phyloP scores from a whole-genome alignment of 108 stramenopile species.

The Cyclotella atomus region DNA sequence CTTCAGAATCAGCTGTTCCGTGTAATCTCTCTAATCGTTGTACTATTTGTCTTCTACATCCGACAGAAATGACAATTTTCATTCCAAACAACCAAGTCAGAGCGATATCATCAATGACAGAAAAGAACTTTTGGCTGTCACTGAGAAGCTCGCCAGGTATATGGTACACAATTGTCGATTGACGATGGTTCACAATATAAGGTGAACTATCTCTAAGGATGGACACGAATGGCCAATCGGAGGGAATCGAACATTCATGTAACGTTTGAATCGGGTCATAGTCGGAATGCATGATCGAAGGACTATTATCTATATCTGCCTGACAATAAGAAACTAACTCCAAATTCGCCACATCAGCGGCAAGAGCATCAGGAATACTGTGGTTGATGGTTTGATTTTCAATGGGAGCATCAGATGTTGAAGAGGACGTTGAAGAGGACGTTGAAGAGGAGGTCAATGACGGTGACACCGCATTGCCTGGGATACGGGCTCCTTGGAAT shows the following conservation, averaged over 20 bases:
- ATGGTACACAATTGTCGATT: slow-evolving; percentile 90
- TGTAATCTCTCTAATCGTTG: slow-evolving; percentile 30
- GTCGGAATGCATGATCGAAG: too few species aligned
- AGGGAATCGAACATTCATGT: slow-evolving; percentile 15
- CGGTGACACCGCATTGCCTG: too few species aligned
- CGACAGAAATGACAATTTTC: slow-evolving; percentile 82
- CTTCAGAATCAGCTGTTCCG: not conserved
- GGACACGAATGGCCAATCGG: slow-evolving; percentile 74
- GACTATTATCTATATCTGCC: slow-evolving; percentile 32
- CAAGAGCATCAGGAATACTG: slow-evolving; percentile 36
- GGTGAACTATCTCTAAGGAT: slow-evolving; percentile 91
- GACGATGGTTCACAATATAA: slow-evolving; percentile 94
- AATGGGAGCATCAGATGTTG: slow-evolving; percentile 1
- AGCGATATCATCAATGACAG: slow-evolving; percentile 92
- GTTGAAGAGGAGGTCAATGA: too few species aligned
- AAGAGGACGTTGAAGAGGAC: not conserved
- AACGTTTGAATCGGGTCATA: not conserved
- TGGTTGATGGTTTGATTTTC: not conserved
- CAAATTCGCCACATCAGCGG: slow-evolving; percentile 33
- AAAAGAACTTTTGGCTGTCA: slow-evolving; percentile 55
- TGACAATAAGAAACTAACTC: slow-evolving; percentile 40
- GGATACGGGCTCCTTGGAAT: not conserved
- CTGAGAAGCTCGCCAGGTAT: slow-evolving; percentile 84
- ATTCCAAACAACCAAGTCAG: slow-evolving; percentile 92
- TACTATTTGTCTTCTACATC: slow-evolving; percentile 54